These are phyloP conservation scores for Onygenales sp. DNA, from an alignment of 2,329 filamentous ascomycete genomes.

Conservation along the genomic window DNA sequence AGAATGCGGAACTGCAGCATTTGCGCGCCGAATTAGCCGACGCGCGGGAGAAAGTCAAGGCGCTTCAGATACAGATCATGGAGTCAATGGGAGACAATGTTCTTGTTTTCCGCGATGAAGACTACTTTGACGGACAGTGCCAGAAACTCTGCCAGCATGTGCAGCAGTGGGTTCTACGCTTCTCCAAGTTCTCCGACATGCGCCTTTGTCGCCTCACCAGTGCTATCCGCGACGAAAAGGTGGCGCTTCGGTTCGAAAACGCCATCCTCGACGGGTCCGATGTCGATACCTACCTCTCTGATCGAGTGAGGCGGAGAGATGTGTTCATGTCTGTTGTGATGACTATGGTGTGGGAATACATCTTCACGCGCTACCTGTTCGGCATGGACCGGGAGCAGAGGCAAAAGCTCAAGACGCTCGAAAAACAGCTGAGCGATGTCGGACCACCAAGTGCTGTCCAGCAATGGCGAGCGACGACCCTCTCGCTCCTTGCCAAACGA, in stretches of 20 bases:
- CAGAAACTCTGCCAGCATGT: slow-evolving; percentile 93
- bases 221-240: slow-evolving; percentile 84
- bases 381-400: slow-evolving; percentile 97
- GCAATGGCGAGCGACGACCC: slow-evolving; percentile 91
- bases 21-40: slow-evolving; percentile 69
- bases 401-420: slow-evolving; percentile 91
- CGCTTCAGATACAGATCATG: slow-evolving; percentile 51
- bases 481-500: slow-evolving; percentile 76
- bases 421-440: slow-evolving; percentile 83
- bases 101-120: slow-evolving; percentile 73
- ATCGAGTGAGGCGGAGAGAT: slow-evolving; percentile 80
- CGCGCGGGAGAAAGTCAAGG: slow-evolving; percentile 53
- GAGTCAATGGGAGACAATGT: slow-evolving; percentile 58
- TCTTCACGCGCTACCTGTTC: slow-evolving; percentile 96
- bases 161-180: slow-evolving; percentile 94
- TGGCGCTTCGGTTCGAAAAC: slow-evolving; percentile 89
- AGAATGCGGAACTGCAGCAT: slow-evolving; percentile 72
- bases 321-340: slow-evolving; percentile 98
- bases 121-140: slow-evolving; percentile 90
- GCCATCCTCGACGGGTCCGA: slow-evolving; percentile 88
- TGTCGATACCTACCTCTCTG: slow-evolving; percentile 76
- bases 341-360: slow-evolving; percentile 98
- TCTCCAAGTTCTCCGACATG: slow-evolving; percentile 95
- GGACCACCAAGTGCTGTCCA: slow-evolving; percentile 83
- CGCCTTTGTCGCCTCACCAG: slow-evolving; percentile 72